phyloP scores from a whole-genome alignment of 345 rosid genomes.

The Populus euphratica region DNA sequence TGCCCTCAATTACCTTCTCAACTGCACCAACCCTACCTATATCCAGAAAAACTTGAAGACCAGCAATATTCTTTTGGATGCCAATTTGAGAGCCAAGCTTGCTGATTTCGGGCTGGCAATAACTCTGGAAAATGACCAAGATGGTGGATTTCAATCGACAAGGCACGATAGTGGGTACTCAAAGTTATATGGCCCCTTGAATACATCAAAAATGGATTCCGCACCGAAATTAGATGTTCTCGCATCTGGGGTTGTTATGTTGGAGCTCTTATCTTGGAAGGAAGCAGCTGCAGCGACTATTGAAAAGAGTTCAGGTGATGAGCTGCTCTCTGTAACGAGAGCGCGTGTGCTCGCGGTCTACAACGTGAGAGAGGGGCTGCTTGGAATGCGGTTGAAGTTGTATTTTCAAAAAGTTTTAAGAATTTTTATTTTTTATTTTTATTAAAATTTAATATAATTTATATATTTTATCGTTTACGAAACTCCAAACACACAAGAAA shows the following conservation, averaged over 20 bases:
- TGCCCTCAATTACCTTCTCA: slow-evolving; percentile 76
- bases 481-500: not conserved
- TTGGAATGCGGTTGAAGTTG: too few relatives aligned
- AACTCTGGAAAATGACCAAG: slow-evolving; percentile 37
- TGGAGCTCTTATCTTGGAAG: slow-evolving; percentile 78
- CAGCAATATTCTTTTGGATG: slow-evolving; percentile 72
- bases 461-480: too few relatives aligned
- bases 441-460: too few relatives aligned
- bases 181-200: slow-evolving; percentile 89
- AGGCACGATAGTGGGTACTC: slow-evolving; percentile 76
- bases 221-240: slow-evolving; percentile 80
- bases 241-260: slow-evolving; percentile 72
- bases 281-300: slow-evolving; percentile 43
- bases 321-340: slow-evolving; percentile 46
- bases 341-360: slow-evolving; percentile 62
- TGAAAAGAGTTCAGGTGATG: slow-evolving; percentile 36
- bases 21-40: slow-evolving; percentile 68
- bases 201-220: slow-evolving; percentile 77
- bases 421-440: too few relatives aligned
- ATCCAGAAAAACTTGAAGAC: slow-evolving; percentile 82
- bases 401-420: too few relatives aligned
- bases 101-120: slow-evolving; percentile 79
- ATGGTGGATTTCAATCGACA: slow-evolving; percentile 57
- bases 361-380: slow-evolving; percentile 54
- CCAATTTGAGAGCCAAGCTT: slow-evolving; percentile 66